Base-by-base conservation (phyloP, 192 early-diverging fungal species). In the Coemansia sp. region DNA sequence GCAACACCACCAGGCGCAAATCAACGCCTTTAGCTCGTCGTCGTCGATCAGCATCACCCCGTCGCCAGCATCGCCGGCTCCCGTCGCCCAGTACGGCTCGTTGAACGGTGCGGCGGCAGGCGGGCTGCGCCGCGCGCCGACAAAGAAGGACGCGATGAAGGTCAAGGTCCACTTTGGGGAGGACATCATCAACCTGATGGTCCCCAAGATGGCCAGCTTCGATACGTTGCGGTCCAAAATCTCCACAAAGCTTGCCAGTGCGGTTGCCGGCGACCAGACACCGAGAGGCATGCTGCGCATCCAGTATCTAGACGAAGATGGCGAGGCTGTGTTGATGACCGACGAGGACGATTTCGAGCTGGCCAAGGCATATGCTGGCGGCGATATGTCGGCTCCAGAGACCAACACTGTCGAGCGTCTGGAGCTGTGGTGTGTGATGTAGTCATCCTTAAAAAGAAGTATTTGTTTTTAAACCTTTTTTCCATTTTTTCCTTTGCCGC, bases 311-410 rank as follows among this genome's bases (percentile, higher is more conserved):
- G 95, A 97, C 55, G 92, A 93, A 64, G 92, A 93, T 43, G 85
- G 84, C 29, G 87, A 89, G 64, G 80, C 90, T 68, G 85, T 95
- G n/a, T 70, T 88, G 35, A 91, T 97, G 85, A 88, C 87, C 24
- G 93, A 95, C 69, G 86, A 97, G 28, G 95, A 95, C 33, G 95
- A 97, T 71, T 86, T 89, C 64, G 82, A 89, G 49, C 84, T 93
- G 68, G 86, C 87, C 35, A 83, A 83, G 60, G 82, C 79, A 14
- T 78, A 80, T 33, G 74, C 77, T 46, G 70, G 77, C 28, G 72
- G 78, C 7, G 81, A 86, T 16, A 84, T 83, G 71, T 75, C 62
- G 5, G 50, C 62, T 5, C 72, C 60, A 8, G 55, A 73, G 57
- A 71, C 77, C 35, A 78, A 82, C 28, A 49, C 69, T 24, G 76